phyloP scores from a whole-genome alignment of 1,284 basidiomycete genomes.

The Inonotus hispidus region DNA sequence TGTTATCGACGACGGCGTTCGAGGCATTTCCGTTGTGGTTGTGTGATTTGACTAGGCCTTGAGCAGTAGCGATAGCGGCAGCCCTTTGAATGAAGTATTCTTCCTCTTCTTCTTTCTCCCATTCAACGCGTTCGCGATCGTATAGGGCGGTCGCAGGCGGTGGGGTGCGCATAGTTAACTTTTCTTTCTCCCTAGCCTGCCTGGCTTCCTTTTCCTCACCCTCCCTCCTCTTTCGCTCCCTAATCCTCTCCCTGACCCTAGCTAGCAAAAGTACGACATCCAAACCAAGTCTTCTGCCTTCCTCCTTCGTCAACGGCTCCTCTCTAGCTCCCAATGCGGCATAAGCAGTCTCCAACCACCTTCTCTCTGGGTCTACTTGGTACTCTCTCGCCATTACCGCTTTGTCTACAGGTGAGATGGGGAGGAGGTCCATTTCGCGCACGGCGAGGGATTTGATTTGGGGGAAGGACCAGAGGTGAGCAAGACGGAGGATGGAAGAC shows the following conservation, averaged over 20 bases:
- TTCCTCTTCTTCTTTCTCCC: neutral
- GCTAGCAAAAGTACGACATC: conserved; percentile 56
- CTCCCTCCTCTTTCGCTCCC: conserved; percentile 1
- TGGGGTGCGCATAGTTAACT: neutral
- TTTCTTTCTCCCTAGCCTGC: neutral
- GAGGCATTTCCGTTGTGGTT: neutral
- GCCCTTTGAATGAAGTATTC: neutral
- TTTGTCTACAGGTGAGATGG: conserved; percentile 53
- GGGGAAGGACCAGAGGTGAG: conserved; percentile 21
- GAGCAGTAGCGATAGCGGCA: neutral
- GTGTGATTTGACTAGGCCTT: neutral
- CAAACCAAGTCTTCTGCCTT: conserved; percentile 53
- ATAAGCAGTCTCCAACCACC: conserved; percentile 30
- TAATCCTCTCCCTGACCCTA: conserved; percentile 41
- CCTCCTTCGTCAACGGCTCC: conserved; percentile 48
- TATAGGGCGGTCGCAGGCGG: neutral
- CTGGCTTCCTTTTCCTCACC: neutral
- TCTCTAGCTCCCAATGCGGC: conserved; percentile 46
- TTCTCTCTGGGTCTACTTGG: conserved; percentile 50
- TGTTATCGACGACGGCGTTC: neutral
- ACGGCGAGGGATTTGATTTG: conserved; percentile 20
- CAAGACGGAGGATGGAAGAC: conserved; percentile 21
- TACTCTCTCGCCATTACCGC: conserved; percentile 54
- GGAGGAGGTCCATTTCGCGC: conserved; percentile 43
- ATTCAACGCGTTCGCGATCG: neutral